Evolutionary conservation across 2,329 filamentous ascomycete species (phyloP).

Genomic region (Coniella lustricola): DNA sequence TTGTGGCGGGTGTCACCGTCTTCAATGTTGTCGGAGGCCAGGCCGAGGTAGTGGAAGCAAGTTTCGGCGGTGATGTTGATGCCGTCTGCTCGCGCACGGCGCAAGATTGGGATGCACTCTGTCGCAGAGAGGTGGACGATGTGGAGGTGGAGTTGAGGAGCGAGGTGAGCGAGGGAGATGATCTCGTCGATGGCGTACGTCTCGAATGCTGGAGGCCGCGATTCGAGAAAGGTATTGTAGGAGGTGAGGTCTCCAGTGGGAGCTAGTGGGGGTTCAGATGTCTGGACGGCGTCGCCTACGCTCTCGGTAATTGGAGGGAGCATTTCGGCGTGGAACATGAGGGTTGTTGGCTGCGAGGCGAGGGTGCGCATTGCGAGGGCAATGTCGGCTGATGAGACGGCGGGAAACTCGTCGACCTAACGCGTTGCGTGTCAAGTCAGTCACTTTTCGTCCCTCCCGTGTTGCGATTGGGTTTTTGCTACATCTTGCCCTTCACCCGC

Average conservation of each 20-base stretch:
- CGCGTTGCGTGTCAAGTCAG: not conserved
- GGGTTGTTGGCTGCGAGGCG: constrained; percentile 73
- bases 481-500: too few species aligned
- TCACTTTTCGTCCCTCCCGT: not conserved
- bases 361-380: constrained; percentile 72
- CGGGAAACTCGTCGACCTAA: constrained; percentile 91
- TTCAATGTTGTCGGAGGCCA: constrained; percentile 73
- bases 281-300: constrained; percentile 69
- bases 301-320: constrained; percentile 78
- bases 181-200: constrained; percentile 87
- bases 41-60: constrained; percentile 88
- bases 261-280: constrained; percentile 59
- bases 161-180: constrained; percentile 69
- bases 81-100: constrained; percentile 62
- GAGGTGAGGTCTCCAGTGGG: constrained; percentile 66
- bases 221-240: constrained; percentile 88
- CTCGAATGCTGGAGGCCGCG: constrained; percentile 82
- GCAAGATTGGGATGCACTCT: constrained; percentile 76
- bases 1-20: constrained; percentile 89
- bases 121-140: constrained; percentile 91
- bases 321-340: constrained; percentile 99
- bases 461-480: not conserved
- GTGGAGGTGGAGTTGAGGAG: constrained; percentile 78
- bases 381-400: constrained; percentile 75
- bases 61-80: constrained; percentile 89